Conservation (phyloP, 257 asterid genomes). For the Cynanchum wilfordii region DNA sequence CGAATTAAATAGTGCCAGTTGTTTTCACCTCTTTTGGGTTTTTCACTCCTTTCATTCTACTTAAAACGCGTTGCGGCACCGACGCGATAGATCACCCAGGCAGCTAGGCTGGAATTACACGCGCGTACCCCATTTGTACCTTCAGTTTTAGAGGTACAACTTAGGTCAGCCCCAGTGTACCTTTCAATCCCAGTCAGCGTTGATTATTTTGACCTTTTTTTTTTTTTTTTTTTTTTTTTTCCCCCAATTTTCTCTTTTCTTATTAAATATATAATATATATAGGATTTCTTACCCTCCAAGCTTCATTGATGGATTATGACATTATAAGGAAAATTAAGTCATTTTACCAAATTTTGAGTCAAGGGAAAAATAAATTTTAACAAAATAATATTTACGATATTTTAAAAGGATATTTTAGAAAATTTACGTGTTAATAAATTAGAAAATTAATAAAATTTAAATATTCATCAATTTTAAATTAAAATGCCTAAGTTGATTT, state of each 20-base stretch:
- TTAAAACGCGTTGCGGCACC: slow-evolving; percentile 13
- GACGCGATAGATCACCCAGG: slow-evolving; percentile 2
- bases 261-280: neutral
- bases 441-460: no score
- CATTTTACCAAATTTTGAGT: no score
- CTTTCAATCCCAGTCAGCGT: slow-evolving; percentile 1
- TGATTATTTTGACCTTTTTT: neutral
- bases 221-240: no score
- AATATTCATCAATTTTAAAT: no score
- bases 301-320: neutral
- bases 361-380: no score
- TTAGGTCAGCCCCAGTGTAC: neutral
- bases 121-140: neutral
- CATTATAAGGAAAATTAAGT: no score
- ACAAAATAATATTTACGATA: no score
- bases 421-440: no score
- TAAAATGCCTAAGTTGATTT: no score
- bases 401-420: no score
- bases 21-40: neutral
- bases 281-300: neutral
- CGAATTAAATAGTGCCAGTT: slow-evolving; percentile 1
- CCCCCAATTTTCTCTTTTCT: neutral
- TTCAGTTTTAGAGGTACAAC: neutral
- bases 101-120: slow-evolving; percentile 8
- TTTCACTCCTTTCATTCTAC: neutral